Conservation (phyloP, 345 rosid genomes). For the Gossypium australe region DNA sequence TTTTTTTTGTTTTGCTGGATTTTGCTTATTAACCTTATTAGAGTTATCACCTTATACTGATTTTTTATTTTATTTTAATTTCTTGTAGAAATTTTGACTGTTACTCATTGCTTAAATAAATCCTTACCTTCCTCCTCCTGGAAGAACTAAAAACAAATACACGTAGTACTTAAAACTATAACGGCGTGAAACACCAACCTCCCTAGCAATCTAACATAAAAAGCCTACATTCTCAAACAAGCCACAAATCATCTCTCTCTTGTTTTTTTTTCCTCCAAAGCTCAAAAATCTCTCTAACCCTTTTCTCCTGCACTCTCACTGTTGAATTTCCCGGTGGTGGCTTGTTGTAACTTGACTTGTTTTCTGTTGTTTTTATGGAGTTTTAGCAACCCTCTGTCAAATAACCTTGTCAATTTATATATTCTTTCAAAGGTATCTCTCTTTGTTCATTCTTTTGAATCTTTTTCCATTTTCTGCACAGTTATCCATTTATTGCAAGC, state of each 20-base stretch:
- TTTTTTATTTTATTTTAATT: too few species aligned
- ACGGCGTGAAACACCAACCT: slow-evolving; percentile 40
- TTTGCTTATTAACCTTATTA: too few species aligned
- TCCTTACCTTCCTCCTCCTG: slow-evolving; percentile 15
- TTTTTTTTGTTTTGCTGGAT: too few species aligned
- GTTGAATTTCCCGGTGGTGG: neutral
- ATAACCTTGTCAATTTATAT: neutral
- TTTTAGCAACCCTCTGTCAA: slow-evolving; percentile 21
- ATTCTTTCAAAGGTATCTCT: neutral
- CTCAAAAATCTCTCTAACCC: slow-evolving; percentile 7
- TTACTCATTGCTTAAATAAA: slow-evolving; percentile 11
- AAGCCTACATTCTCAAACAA: slow-evolving; percentile 36
- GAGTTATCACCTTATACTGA: too few species aligned
- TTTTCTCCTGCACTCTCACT: neutral
- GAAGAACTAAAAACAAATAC: neutral
- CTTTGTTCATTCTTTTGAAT: neutral
- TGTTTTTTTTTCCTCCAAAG: neutral
- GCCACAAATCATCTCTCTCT: slow-evolving; percentile 16
- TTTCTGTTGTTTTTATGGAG: slow-evolving; percentile 21
- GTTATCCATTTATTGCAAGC: neutral
- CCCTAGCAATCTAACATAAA: slow-evolving; percentile 15
- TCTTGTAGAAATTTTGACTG: neutral
- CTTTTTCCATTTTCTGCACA: too few species aligned
- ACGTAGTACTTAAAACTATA: slow-evolving; percentile 2
- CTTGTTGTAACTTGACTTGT: neutral